Evolutionary conservation across 1,139 yeast genomes (phyloP), one percentile per base, ranked within the genome.

Genomic region (Geotrichum reessii): DNA sequence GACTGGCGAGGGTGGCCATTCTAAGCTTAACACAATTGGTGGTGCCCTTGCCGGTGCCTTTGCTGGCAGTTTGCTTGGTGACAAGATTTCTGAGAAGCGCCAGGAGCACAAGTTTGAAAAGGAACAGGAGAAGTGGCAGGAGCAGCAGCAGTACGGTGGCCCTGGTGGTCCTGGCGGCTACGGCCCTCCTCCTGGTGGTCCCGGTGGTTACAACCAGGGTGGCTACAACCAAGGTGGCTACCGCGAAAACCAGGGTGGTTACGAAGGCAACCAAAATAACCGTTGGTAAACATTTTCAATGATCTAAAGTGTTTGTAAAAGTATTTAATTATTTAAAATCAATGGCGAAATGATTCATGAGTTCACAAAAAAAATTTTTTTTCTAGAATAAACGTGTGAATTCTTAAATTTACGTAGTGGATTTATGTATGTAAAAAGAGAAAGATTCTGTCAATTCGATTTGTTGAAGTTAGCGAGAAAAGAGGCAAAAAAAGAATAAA

Each of bases 31-130:
- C 58, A 78, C 81, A 55, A 72, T 82, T 60, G 79, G 78, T 24
- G 88, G 88, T 69, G 86, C 83, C 47, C 65, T 84, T 66, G 81
- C 78, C 47, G 87, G 88, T 67, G 87, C 86, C 37, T 65, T 81
- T 63, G 78, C 79, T 53, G 87, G 84, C 57, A 79, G 81, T 74
- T 78, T 82, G 73, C 65, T 78, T 51, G 84, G 80, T 66, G 77
- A 82, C 69, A 69, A 68, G 56, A 63, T 65, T 55, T 70, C 71
- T 46, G 64, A 55, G 1, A 46, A 51, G 37, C 40, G 37, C 42
- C 24, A 55, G 42, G 27, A 71, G 47, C 68, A 69, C 64, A 54
- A 58, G 47, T 47, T 56, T 28, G 52, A 62, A 48, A 58, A 66
- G 56, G 61, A 68, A 60, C 55, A 65, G 52, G 61, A 66, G 31